These are phyloP conservation scores for Tuber microsphaerosporum DNA, from an alignment of 495 filamentous ascomycete genomes.

Conservation along the genomic window DNA sequence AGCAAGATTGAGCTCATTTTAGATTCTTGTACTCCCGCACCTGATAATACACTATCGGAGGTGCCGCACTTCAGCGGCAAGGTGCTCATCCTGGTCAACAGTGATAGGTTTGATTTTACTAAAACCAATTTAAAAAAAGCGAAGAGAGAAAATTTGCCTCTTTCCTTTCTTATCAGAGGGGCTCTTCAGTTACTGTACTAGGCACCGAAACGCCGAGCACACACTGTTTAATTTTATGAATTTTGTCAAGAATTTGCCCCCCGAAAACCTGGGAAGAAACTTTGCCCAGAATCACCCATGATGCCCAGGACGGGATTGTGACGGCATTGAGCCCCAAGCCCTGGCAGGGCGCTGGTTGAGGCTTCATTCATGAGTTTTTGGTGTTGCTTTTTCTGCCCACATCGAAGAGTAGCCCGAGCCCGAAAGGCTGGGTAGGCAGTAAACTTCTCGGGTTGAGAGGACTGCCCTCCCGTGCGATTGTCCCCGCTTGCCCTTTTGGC, in stretches of 20 bases:
- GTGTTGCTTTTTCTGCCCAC: slow-evolving; percentile 26
- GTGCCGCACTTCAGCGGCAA: background rate
- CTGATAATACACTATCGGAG: background rate
- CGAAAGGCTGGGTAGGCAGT: slow-evolving; percentile 32
- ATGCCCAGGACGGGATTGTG: background rate
- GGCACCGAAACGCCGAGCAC: background rate
- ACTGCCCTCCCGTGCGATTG: slow-evolving; percentile 12
- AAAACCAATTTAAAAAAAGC: background rate
- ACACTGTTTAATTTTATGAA: background rate
- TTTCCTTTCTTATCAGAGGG: background rate
- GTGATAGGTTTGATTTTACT: background rate
- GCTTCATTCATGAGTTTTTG: background rate
- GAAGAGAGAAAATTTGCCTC: background rate
- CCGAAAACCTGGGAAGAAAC: background rate
- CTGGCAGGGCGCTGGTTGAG: background rate
- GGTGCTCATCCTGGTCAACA: background rate
- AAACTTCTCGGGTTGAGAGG: slow-evolving; percentile 23
- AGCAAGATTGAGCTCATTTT: background rate
- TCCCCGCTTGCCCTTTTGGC: slow-evolving; percentile 15
- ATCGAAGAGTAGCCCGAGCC: slow-evolving; percentile 25
- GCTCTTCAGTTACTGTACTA: background rate
- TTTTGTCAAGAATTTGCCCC: background rate
- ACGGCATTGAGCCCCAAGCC: background rate
- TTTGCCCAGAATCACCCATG: background rate
- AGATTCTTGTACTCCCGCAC: background rate